Percentiles rank a stretch among this genome's conserved stretches.
Evolutionary conservation across 495 filamentous ascomycete genomes (phyloP).

Genomic region (Penicillium tannophilum): DNA sequence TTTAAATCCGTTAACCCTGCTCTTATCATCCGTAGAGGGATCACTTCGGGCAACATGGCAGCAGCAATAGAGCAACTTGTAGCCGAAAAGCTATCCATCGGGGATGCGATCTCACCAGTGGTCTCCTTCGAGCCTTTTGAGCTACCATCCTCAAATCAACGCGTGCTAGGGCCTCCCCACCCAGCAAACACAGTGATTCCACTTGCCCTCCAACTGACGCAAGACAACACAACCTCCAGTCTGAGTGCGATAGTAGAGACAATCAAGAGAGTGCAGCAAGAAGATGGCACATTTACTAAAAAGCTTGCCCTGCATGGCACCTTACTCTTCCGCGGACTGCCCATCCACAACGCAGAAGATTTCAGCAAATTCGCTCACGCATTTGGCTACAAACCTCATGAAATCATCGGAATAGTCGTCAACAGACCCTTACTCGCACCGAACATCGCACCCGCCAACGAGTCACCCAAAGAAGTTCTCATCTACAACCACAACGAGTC

Average conservation of each 20-base stretch:
- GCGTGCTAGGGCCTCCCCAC: constrained; percentile 42
- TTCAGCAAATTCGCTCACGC: constrained; percentile 57
- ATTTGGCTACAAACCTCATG: constrained; percentile 56
- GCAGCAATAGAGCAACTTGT: background rate
- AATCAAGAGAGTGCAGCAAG: constrained; percentile 53
- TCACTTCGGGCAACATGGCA: background rate
- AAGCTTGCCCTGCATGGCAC: constrained; percentile 55
- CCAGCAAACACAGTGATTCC: constrained; percentile 42
- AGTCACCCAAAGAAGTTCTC: constrained; percentile 50
- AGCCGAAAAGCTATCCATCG: background rate
- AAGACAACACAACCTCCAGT: constrained; percentile 13
- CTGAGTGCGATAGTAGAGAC: constrained; percentile 35
- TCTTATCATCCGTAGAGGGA: background rate
- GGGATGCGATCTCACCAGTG: background rate
- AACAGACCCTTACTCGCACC: constrained; percentile 50
- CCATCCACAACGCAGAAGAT: constrained; percentile 36
- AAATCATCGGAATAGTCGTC: constrained; percentile 59
- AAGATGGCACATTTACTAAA: constrained; percentile 51
- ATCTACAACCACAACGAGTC: constrained; percentile 61
- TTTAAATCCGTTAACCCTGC: background rate
- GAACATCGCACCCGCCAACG: constrained; percentile 57
- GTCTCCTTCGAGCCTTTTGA: constrained; percentile 63
- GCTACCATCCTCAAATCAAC: constrained; percentile 60
- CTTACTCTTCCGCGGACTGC: constrained; percentile 36
- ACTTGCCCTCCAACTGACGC: constrained; percentile 42